Base-by-base conservation (phyloP, 2,329 filamentous ascomycete species). In the Fusarium cyanostomum region DNA sequence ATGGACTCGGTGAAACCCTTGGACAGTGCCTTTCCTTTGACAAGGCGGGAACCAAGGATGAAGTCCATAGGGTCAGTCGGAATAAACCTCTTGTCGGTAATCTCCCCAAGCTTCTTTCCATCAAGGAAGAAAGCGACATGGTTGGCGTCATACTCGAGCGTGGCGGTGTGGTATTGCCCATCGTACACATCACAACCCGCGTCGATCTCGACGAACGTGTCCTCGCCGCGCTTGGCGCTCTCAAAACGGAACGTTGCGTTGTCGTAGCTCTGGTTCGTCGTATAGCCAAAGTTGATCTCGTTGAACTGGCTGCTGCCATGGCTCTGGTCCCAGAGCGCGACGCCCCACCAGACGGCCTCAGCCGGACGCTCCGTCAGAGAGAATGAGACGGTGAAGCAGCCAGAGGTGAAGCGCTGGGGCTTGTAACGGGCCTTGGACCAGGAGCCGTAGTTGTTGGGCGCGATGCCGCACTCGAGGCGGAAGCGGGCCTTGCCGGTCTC, bases 251-350 rank as follows among this genome's bases (percentile, higher is more conserved):
- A 45, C 26, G 62, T 12, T 1, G 58, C 56, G 13, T 62, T 26
- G 21, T 12, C 18, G 45, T 48, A 56, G 8, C 39, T 54, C 33
- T 62, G 38, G 13, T 59, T 21, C 1, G 61, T 64, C 3, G 58
- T 65, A 42, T 65, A 67, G 11, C 64, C 64, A 57, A 67, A 67
- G 52, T 67, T 67, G 55, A 67, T 59, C 46, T 67, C 61, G 52
- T 62, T 67, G 52, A 58, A 62, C 27, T 60, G 34, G 5, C 31
- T 31, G 1, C 49, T 45, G 4, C 52, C 62, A 9, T 56, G 12
- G 5, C 13, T 16, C 11, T 44, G 35, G 33, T 65, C 64, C 50
- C 52, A 65, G 5, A 67, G 55, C 1, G 64, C 64, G 10, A 66
- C 41, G 2, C 64, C 61, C 64, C 64, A 67, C 64, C 64, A 67